Percentiles rank a stretch among this genome's conserved stretches.
Conservation (phyloP, 192 early-diverging fungal species). For the Dissophora ornata region DNA sequence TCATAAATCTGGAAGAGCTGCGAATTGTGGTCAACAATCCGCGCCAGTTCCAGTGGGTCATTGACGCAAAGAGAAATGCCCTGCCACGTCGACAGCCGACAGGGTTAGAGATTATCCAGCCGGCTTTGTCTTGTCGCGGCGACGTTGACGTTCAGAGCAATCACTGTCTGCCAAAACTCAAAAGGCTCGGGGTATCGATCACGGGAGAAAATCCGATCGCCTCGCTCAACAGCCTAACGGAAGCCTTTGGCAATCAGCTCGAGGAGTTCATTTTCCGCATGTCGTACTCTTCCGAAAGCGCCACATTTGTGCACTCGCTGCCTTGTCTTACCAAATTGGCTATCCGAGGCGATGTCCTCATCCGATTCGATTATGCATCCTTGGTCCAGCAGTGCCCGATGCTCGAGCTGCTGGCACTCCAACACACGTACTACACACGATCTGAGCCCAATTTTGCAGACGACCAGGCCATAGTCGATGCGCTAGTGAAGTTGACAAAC, state of each 20-base stretch:
- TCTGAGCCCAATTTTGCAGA: neutral
- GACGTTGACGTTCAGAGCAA: neutral
- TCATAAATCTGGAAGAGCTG: constrained; percentile 15
- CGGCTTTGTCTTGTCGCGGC: too few relatives aligned
- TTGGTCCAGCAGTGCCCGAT: constrained; percentile 9
- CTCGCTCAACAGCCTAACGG: neutral
- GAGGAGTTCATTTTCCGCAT: constrained; percentile 10
- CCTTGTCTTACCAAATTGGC: constrained; percentile 8
- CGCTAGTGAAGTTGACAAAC: neutral
- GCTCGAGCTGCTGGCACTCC: constrained; percentile 11
- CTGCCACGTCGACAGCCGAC: neutral
- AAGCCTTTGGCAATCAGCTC: constrained; percentile 21
- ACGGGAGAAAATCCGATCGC: neutral
- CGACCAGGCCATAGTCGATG: neutral
- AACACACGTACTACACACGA: neutral
- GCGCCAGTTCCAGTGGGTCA: constrained; percentile 8
- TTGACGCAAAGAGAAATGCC: constrained; percentile 5
- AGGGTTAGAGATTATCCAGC: too few relatives aligned
- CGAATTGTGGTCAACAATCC: neutral
- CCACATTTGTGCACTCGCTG: neutral
- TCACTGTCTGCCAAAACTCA: constrained; percentile 21
- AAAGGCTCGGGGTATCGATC: neutral
- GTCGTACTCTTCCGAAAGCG: neutral
- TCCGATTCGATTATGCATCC: neutral
- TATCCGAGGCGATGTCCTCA: neutral